Evolutionary conservation across 2,329 filamentous ascomycete genomes (phyloP).

Genomic region (Bipolaris oryzae): DNA sequence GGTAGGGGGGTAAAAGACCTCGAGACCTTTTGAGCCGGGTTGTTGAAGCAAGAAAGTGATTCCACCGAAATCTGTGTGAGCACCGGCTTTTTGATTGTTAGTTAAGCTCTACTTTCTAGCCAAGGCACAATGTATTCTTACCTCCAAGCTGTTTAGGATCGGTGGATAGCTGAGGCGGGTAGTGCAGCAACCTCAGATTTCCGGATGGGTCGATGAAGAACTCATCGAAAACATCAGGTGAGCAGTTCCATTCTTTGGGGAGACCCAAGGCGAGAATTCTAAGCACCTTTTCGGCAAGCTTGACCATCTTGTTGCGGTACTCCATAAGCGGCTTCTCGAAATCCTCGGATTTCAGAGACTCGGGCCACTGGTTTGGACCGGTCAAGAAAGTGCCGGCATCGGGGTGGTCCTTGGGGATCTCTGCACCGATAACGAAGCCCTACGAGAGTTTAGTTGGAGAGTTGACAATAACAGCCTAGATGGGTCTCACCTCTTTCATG

Average conservation of each 20-base stretch:
- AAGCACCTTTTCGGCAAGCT: neutral
- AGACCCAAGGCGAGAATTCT: neutral
- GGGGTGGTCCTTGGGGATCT: neutral
- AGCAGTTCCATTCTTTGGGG: neutral
- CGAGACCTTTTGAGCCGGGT: slow-evolving; percentile 17
- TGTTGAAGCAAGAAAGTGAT: slow-evolving; percentile 23
- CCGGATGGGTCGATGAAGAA: neutral
- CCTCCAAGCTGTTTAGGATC: neutral
- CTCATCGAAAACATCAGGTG: neutral
- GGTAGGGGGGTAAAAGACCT: slow-evolving; percentile 2
- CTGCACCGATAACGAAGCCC: neutral
- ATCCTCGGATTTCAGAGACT: neutral
- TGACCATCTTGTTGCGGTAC: neutral
- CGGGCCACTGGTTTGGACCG: neutral
- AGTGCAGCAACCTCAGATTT: neutral
- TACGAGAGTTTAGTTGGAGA: neutral
- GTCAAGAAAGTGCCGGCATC: neutral
- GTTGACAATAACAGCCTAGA: neutral
- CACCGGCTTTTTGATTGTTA: slow-evolving; percentile 2
- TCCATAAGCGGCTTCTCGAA: neutral
- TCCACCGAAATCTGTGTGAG: slow-evolving; percentile 26
- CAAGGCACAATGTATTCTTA: neutral
- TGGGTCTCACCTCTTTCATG: slow-evolving; percentile 18
- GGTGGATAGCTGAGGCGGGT: neutral
- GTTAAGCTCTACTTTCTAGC: neutral